Base-by-base conservation (phyloP, 805 yeast genomes). In the Wickerhamomyces canadensis region DNA sequence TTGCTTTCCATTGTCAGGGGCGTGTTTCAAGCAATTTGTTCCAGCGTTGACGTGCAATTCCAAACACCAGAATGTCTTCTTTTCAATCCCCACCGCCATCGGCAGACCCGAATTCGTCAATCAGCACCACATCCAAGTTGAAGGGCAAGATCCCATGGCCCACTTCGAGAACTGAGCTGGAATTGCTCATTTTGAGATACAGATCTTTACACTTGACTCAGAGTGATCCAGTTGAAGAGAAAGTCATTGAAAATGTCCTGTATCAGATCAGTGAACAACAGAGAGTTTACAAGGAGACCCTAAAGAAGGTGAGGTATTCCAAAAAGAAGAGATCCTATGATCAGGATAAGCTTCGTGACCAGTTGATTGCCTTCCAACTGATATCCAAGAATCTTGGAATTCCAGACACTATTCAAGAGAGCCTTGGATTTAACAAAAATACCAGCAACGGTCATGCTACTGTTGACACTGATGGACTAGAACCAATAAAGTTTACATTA, bases 381-480 rank as follows among this genome's bases (percentile, higher is more conserved):
- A 58, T 84, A 28, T 73, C 86, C 3, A 75, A 69, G 47, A 86
- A 83, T 55, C 46, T 80, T 41, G 84, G 79, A 51, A 57, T 84
- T 33, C 87, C 91, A 0, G 69, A 65, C 23, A 49, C 62, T 5
- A 52, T 81, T 15, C 76, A 76, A 45, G 40, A 51, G 2, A 63
- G 58, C 6, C 65, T 62, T 27, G 53, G 55, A 12, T 51, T 62
- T 15, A 53, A 27, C 31, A 14, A 33, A n/a, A 22, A 29, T 39
- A 19, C 19, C 7, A 15, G 10, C 4, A 19, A 27, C 11, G 17
- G 21, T 7, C 33, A 28, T 11, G 27, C 19, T 11, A 21, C 22
- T 4, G 6, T 5, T 13, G 14, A 15, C 4, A 19, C 25, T 12
- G 26, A 21, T 3, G 19, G 26, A 2, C 22, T 57, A 6, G 34